Conservation (phyloP, 768 basidiomycete species). For the Tricholomella constricta region DNA sequence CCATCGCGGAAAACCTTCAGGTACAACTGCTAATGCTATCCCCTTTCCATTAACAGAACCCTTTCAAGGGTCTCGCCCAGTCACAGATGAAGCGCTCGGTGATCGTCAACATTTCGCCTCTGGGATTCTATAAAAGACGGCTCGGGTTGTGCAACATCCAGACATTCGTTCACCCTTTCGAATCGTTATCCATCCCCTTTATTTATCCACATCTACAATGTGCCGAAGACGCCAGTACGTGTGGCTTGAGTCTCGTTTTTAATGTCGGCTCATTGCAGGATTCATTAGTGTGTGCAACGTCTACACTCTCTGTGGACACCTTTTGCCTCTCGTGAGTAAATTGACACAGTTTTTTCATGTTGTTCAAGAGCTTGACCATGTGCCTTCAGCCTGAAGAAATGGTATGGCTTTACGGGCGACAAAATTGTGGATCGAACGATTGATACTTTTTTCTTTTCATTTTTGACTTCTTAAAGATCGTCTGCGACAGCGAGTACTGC, state of each 20-base stretch:
- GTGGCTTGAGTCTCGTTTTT: background rate
- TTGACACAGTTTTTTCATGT: background rate
- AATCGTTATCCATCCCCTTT: background rate
- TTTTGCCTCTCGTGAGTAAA: constrained; percentile 9
- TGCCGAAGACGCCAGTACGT: constrained; percentile 16
- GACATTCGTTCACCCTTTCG: background rate
- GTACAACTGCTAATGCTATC: background rate
- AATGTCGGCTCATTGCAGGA: background rate
- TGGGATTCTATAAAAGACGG: background rate
- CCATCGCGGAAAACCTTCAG: background rate
- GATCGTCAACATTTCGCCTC: background rate
- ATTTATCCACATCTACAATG: constrained; percentile 4
- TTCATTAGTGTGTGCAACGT: constrained; percentile 12
- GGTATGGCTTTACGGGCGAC: constrained; percentile 25
- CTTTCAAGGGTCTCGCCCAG: background rate
- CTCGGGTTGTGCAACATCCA: background rate
- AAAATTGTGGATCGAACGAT: constrained; percentile 5
- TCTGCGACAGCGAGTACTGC: constrained; percentile 48
- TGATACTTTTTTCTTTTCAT: background rate
- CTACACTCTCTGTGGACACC: constrained; percentile 14
- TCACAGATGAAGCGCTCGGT: background rate
- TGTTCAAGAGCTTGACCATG: background rate
- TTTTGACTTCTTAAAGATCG: too few relatives aligned
- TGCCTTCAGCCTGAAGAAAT: constrained; percentile 23
- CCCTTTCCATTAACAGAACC: background rate